A percentile compares a stretch with the other conserved stretches of the same genome.
Evolutionary conservation across 441 rosid genomes (phyloP).

Genomic region (Populus tomentosa): DNA sequence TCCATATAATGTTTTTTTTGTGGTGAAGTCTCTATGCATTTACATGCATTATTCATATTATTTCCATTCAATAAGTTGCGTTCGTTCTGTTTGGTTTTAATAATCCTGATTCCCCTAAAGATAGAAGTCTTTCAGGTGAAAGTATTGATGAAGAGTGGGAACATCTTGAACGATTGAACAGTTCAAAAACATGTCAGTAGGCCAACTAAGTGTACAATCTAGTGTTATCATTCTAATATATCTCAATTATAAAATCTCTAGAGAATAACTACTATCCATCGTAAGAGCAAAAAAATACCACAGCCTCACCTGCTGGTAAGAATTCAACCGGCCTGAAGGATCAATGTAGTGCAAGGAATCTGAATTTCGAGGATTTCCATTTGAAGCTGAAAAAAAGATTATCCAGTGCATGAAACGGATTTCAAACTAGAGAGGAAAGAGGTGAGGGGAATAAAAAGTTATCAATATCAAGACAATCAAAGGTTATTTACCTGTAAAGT

Average conservation of each 20-base stretch:
- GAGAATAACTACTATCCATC: neutral
- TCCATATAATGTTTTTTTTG: too few relatives aligned
- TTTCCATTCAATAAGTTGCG: neutral
- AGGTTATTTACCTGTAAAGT: constrained; percentile 63
- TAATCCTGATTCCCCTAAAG: neutral
- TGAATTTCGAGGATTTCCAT: constrained; percentile 62
- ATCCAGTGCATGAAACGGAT: neutral
- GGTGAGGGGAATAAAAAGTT: neutral
- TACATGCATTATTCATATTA: neutral
- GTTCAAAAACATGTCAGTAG: neutral
- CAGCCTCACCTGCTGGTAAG: constrained; percentile 65
- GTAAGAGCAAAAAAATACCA: neutral
- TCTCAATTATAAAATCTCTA: neutral
- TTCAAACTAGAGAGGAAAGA: neutral
- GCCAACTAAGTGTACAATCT: neutral
- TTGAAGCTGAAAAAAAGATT: constrained; percentile 13
- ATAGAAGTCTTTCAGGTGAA: neutral
- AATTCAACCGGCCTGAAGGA: constrained; percentile 67
- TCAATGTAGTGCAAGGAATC: constrained; percentile 78
- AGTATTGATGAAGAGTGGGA: neutral
- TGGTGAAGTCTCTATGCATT: neutral
- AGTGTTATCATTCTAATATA: neutral
- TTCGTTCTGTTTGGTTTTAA: neutral
- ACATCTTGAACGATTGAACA: neutral
- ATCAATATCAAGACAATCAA: neutral